Conservation (phyloP, 208 protist genomes). For the Crithidia acanthocephali region DNA sequence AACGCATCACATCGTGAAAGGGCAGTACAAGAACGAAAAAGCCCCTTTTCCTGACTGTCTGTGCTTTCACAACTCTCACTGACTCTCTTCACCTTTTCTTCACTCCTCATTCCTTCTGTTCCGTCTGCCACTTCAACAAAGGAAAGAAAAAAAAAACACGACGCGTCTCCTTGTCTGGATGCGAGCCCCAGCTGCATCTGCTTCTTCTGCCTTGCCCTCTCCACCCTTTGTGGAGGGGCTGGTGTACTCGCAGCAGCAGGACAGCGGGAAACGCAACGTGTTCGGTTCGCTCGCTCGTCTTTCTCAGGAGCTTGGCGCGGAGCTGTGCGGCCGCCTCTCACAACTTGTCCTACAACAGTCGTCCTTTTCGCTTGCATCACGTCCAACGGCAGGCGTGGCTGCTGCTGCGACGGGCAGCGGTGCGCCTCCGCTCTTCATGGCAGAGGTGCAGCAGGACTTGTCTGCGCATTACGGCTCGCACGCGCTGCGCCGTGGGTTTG, state of each 20-base stretch:
- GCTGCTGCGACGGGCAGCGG: too few relatives aligned
- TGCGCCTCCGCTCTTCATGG: neutral
- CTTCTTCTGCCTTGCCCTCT: neutral
- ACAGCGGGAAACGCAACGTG: neutral
- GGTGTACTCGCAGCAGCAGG: slow-evolving; percentile 18
- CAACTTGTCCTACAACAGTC: slow-evolving; percentile 26
- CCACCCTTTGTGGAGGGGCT: slow-evolving; percentile 21
- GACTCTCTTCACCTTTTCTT: too few relatives aligned
- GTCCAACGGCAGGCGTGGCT: neutral
- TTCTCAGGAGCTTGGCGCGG: slow-evolving; percentile 59
- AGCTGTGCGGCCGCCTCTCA: slow-evolving; percentile 79
- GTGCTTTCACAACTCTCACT: too few relatives aligned
- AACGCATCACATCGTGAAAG: too few relatives aligned
- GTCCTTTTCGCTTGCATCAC: neutral
- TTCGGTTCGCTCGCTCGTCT: slow-evolving; percentile 30
- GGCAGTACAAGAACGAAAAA: too few relatives aligned
- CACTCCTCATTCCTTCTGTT: too few relatives aligned
- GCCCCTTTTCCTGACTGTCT: too few relatives aligned
- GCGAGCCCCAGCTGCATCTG: too few relatives aligned
- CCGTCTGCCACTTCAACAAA: too few relatives aligned
- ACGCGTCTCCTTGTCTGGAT: too few relatives aligned
- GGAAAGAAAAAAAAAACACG: too few relatives aligned
- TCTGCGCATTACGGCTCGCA: slow-evolving; percentile 82
- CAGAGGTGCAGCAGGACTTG: slow-evolving; percentile 50
- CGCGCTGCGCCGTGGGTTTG: slow-evolving; percentile 52